phyloP scores from a whole-genome alignment of 2,329 filamentous ascomycete species.

The Fusarium aywerte region DNA sequence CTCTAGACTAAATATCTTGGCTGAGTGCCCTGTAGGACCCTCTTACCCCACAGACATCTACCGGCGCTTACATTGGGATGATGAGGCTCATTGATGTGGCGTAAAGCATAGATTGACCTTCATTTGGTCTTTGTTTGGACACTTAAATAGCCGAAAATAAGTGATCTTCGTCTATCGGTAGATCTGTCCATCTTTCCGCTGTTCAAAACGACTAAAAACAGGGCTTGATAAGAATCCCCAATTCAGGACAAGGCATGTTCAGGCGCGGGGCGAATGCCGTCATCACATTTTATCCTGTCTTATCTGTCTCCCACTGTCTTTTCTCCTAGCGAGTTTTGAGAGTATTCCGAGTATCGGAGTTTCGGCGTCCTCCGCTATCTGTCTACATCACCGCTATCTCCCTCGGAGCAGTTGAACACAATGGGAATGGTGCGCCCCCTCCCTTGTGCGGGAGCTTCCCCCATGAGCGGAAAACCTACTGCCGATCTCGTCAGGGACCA shows the following conservation, averaged over 20 bases:
- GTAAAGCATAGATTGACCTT: neutral
- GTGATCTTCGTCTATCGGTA: slow-evolving; percentile 2
- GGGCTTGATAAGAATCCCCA: neutral
- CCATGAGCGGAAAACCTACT: neutral
- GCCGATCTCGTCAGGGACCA: slow-evolving; percentile 16
- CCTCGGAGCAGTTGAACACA: slow-evolving; percentile 5
- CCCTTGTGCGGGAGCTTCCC: neutral
- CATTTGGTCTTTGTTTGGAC: neutral
- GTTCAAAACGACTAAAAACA: neutral
- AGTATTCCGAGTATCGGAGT: slow-evolving; percentile 2
- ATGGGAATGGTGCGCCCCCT: slow-evolving; percentile 3
- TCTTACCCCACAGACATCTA: slow-evolving; percentile 5
- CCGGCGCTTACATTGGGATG: neutral
- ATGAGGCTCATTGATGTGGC: neutral
- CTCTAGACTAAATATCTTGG: slow-evolving; percentile 21
- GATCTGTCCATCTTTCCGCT: neutral
- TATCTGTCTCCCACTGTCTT: slow-evolving; percentile 13
- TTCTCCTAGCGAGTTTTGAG: slow-evolving; percentile 16
- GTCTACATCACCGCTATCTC: slow-evolving; percentile 13
- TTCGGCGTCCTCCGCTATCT: slow-evolving; percentile 12
- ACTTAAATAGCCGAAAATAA: neutral
- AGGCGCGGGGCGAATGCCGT: slow-evolving; percentile 12
- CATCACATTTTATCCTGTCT: slow-evolving; percentile 17
- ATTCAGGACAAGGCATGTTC: neutral
- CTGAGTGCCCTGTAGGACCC: neutral